Evolutionary conservation across 1,284 basidiomycete species (phyloP), one percentile per base, ranked within the genome.

Genomic region (Calocybe gambosa): DNA sequence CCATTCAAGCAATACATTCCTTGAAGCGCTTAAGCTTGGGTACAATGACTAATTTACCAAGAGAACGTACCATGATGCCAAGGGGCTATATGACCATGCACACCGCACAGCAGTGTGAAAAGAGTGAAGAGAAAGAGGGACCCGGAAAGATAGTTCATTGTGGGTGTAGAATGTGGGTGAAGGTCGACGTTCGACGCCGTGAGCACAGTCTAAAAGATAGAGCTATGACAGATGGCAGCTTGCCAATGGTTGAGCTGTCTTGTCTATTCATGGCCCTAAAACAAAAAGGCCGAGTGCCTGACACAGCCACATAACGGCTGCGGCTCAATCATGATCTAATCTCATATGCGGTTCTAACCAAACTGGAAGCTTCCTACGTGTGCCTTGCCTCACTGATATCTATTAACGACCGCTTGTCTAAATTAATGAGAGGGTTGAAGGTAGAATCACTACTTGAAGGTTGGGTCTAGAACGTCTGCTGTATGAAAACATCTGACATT

Each of bases 1-100:
- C 70, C 70, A 64, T 72, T 42, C 31, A 51, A 42, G 38, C 53
- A 41, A 48, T 43, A 57, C 55, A 31, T 46, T 37, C 41, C 15
- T 42, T 74, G 68, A 15, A 75, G 57, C 49, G 23, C 71, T 72
- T 2, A 55, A 57, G 0, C 67, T 62, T 13, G 74, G 73, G 74
- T n/a, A n/a, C n/a, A n/a, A n/a, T n/a, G 49, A 38, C 23, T 15
- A 3, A 13, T 38, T 7, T 15, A 1, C 1, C 26, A 20, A 37
- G 13, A 44, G 36, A 20, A 18, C 40, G 6, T 37, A 44, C 54
- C 54, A 51, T 51, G 51, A 31, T 53, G 45, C 51, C 51, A 55
- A 21, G 54, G 20, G 3, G 35, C 54, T 25, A 55, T 41, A 28
- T 55, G 54, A 15, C 47, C 54, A 18, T 42, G 33, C 41, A 47